A percentile compares a stretch with the other conserved stretches of the same genome.
Conservation (phyloP, 805 yeast species). For the Lachancea meyersii region DNA sequence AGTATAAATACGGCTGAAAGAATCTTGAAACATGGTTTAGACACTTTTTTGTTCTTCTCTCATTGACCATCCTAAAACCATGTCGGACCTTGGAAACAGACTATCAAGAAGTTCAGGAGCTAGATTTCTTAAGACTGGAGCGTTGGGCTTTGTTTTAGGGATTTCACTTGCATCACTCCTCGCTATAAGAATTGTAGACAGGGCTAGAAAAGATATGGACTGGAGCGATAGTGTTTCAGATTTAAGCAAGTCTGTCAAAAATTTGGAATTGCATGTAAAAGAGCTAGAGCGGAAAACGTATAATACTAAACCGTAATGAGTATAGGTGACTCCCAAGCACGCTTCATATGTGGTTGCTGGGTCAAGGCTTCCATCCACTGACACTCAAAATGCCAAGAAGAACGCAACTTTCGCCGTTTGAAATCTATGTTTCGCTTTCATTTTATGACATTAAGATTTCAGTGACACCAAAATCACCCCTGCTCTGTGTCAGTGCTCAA, state of each 20-base stretch:
- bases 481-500: too few relatives aligned
- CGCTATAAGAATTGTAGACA: conserved; percentile 9
- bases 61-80: neutral
- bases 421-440: too few relatives aligned
- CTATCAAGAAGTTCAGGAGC: conserved; percentile 1
- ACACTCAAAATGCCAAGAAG: too few relatives aligned
- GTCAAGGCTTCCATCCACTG: too few relatives aligned
- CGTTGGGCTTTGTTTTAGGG: conserved; percentile 9
- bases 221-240: conserved; percentile 11
- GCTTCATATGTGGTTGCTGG: too few relatives aligned
- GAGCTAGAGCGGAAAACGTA: conserved; percentile 5
- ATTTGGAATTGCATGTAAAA: conserved; percentile 11
- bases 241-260: conserved; percentile 9
- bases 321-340: too few relatives aligned
- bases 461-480: too few relatives aligned
- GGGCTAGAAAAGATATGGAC: conserved; percentile 9
- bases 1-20: neutral
- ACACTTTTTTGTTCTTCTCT: neutral
- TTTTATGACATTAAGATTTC: too few relatives aligned
- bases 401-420: too few relatives aligned
- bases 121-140: conserved; percentile 6
- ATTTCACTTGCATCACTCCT: conserved; percentile 7
- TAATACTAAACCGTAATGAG: neutral
- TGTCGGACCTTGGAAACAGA: conserved; percentile 3
- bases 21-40: neutral